Percentiles rank a stretch among this genome's conserved stretches.
Evolutionary conservation across 352 stramenopile species (phyloP).

Genomic region (Saprolegnia diclina): DNA sequence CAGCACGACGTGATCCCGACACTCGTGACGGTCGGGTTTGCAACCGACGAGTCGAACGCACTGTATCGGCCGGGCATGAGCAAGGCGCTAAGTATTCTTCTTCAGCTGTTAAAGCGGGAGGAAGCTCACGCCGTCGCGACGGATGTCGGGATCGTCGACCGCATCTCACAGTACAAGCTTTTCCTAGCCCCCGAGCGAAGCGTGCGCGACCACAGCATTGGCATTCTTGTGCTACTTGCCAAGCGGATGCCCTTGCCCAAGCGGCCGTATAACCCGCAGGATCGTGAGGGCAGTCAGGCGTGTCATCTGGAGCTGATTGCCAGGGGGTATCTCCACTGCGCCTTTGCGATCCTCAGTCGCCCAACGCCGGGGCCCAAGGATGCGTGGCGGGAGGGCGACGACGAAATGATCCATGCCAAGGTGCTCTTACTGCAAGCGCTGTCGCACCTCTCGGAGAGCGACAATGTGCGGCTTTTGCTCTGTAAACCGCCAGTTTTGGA

Average conservation of each 20-base stretch:
- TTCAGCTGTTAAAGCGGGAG: neutral
- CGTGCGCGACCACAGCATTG: conserved; percentile 11
- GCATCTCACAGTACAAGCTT: conserved; percentile 10
- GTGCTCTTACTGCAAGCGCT: conserved; percentile 23
- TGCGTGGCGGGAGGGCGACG: too few relatives aligned
- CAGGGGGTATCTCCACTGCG: conserved; percentile 60
- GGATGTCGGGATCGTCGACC: conserved; percentile 21
- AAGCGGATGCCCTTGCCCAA: neutral
- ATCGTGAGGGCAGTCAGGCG: conserved; percentile 37
- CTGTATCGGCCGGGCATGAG: neutral
- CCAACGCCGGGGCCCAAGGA: too few relatives aligned
- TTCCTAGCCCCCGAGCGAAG: neutral
- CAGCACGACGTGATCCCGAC: conserved; percentile 23
- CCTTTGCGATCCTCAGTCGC: conserved; percentile 54
- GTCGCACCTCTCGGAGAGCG: conserved; percentile 55
- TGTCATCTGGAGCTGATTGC: conserved; percentile 69
- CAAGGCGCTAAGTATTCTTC: conserved; percentile 11
- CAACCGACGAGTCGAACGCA: neutral
- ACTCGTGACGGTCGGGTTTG: neutral
- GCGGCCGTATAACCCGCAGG: neutral
- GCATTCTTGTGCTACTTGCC: conserved; percentile 8
- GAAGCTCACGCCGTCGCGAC: neutral
- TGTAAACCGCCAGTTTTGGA: conserved; percentile 60
- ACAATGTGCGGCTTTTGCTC: conserved; percentile 56
- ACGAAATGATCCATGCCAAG: neutral